Evolutionary conservation across 116 monocot species (phyloP).

Genomic region (Trichopus zeylanicus): DNA sequence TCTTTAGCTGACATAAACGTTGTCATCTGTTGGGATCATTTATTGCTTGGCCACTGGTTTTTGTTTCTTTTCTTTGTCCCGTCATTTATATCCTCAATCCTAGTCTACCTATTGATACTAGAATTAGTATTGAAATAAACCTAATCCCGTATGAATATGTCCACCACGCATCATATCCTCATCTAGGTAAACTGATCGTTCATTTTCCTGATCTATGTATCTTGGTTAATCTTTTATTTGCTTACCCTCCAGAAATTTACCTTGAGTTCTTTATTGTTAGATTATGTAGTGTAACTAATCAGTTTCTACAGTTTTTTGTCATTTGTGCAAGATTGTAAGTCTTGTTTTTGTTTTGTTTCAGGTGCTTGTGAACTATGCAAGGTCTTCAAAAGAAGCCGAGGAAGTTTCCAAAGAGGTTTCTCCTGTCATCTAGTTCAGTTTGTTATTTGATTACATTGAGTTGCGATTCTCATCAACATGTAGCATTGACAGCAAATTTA

Average conservation of each 20-base stretch:
- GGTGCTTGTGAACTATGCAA: slow-evolving; percentile 23
- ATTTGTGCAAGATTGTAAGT: background rate
- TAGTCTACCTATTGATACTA: too few relatives aligned
- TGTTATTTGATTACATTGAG: too few relatives aligned
- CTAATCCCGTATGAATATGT: too few relatives aligned
- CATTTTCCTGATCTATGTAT: background rate
- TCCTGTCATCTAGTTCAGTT: background rate
- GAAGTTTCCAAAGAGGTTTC: slow-evolving; percentile 17
- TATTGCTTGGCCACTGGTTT: too few relatives aligned
- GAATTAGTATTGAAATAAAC: too few relatives aligned
- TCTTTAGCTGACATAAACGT: too few relatives aligned
- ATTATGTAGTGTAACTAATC: background rate
- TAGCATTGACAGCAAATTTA: too few relatives aligned
- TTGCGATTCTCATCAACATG: too few relatives aligned
- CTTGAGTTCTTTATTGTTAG: background rate
- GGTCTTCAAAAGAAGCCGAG: slow-evolving; percentile 21
- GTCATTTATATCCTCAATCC: too few relatives aligned
- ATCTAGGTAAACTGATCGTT: background rate
- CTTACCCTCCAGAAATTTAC: background rate
- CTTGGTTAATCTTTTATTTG: background rate
- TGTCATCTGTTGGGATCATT: too few relatives aligned
- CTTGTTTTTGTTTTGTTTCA: background rate
- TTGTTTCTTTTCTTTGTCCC: too few relatives aligned
- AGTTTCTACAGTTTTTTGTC: background rate
- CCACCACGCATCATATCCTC: too few relatives aligned